A percentile compares a stretch with the other conserved stretches of the same genome.
phyloP scores from a whole-genome alignment of 108 stramenopile genomes.

The Nannochloropsis oceanica region DNA sequence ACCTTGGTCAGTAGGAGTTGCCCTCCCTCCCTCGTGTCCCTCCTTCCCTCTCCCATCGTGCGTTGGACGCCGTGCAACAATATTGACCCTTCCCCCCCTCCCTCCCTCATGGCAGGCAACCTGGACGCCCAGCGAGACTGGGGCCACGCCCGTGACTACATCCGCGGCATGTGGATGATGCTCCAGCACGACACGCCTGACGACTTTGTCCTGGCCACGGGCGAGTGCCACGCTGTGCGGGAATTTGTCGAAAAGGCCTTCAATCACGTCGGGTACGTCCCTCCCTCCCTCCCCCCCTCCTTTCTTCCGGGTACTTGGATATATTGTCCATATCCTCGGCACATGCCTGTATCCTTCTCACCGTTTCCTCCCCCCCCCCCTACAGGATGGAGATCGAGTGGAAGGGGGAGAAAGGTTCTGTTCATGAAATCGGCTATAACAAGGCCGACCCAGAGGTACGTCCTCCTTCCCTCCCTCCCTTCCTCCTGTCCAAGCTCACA shows the following conservation, averaged over 20 bases:
- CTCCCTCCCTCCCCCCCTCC: background rate
- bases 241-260: slow-evolving; percentile 94
- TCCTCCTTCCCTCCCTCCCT: background rate
- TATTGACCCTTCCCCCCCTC: background rate
- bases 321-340: background rate
- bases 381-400: slow-evolving; percentile 66
- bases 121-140: slow-evolving; percentile 58
- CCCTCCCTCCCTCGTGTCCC: background rate
- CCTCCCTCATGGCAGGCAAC: background rate
- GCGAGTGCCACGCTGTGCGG: slow-evolving; percentile 88
- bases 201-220: slow-evolving; percentile 95
- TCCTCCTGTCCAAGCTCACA: no score
- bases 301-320: no score
- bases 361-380: slow-evolving; percentile 27
- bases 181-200: slow-evolving; percentile 81
- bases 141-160: slow-evolving; percentile 97
- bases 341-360: background rate
- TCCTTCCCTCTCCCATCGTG: background rate
- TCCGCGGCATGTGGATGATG: slow-evolving; percentile 99
- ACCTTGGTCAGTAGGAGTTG: slow-evolving; percentile 48
- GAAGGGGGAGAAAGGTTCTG: slow-evolving; percentile 70
- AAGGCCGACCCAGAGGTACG: slow-evolving; percentile 45
- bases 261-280: background rate
- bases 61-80: no score
- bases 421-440: slow-evolving; percentile 85